These are phyloP conservation scores for Brassica napus DNA, from an alignment of 345 rosid genomes.

Conservation along the genomic window DNA sequence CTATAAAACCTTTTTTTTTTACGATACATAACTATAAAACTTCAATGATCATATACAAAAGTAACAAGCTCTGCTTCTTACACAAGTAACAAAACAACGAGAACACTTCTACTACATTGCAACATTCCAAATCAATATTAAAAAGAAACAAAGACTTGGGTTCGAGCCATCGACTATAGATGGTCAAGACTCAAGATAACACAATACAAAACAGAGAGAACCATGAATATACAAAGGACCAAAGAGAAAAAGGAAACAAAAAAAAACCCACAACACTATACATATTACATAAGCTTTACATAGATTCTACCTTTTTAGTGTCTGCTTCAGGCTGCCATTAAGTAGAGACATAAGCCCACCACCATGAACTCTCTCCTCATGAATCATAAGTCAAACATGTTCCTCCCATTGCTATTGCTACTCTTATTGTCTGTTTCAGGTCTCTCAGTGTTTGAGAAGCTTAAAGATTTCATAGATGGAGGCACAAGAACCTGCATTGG, in stretches of 20 bases:
- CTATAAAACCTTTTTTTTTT: background rate
- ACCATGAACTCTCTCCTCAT: constrained; percentile 98
- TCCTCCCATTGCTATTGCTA: constrained; percentile 28
- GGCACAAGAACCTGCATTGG: constrained; percentile 92
- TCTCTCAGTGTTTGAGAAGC: constrained; percentile 39
- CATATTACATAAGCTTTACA: background rate
- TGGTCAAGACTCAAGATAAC: background rate
- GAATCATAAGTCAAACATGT: constrained; percentile 56
- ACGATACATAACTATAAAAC: background rate
- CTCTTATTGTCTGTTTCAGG: constrained; percentile 40
- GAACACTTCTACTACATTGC: constrained; percentile 1
- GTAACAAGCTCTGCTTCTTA: background rate
- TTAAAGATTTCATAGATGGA: constrained; percentile 70
- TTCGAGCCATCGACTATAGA: constrained; percentile 23
- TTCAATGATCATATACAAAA: background rate
- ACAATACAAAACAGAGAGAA: background rate
- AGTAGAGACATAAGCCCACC: constrained; percentile 88
- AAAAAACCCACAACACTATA: background rate
- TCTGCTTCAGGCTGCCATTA: constrained; percentile 65
- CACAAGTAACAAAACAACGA: background rate
- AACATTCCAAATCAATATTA: constrained; percentile 20
- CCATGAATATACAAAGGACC: background rate
- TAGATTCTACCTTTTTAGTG: constrained; percentile 15
- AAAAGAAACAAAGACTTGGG: constrained; percentile 26
- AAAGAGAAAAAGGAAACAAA: background rate